These are phyloP conservation scores for Quillaja saponaria DNA, from an alignment of 306 rosid species.

Conservation along the genomic window DNA sequence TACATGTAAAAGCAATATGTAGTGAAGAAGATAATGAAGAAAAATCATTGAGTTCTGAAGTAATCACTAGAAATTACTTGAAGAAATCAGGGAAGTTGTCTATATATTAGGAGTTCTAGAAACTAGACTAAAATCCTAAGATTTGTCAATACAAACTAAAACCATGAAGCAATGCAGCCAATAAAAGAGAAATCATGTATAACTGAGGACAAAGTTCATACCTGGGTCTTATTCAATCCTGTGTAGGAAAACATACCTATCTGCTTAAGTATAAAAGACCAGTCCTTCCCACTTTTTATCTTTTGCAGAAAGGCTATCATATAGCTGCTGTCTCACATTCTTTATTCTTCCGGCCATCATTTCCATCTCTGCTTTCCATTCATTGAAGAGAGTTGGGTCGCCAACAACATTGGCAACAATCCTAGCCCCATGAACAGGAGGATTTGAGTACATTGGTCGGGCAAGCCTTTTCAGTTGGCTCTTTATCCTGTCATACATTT, in stretches of 20 bases:
- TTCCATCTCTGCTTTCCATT: constrained; percentile 98
- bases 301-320: constrained; percentile 65
- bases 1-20: not conserved
- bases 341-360: constrained; percentile 99
- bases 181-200: not conserved
- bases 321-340: constrained; percentile 79
- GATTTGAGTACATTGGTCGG: constrained; percentile 98
- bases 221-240: constrained; percentile 83
- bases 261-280: constrained; percentile 94
- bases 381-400: constrained; percentile 68
- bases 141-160: not conserved
- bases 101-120: not conserved
- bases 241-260: constrained; percentile 99
- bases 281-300: constrained; percentile 95
- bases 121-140: too few species aligned
- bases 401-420: constrained; percentile 96
- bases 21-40: not conserved
- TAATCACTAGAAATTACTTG: not conserved
- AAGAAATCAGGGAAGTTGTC: not conserved
- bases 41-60: not conserved
- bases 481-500: constrained; percentile 67
- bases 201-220: constrained; percentile 30
- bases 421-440: constrained; percentile 92
- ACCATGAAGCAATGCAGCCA: too few species aligned
- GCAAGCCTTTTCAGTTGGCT: constrained; percentile 97